A percentile compares a stretch with the other conserved stretches of the same genome.
Conservation (phyloP, 1,139 yeast genomes). For the Fermentozyma sake region DNA sequence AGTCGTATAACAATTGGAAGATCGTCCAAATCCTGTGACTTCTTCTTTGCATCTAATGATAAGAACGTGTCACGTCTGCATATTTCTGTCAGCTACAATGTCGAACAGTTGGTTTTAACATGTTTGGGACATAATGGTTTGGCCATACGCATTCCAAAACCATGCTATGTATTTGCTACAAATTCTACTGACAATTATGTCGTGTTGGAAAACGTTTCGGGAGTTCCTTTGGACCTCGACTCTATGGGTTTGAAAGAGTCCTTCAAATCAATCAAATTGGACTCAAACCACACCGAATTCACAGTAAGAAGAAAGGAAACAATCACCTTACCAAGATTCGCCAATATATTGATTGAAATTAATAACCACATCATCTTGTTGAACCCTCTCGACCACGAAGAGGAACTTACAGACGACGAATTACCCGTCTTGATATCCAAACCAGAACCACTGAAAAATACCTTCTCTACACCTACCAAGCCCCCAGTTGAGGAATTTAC, state of each 20-base stretch:
- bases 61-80: slow-evolving; percentile 69
- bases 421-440: slow-evolving; percentile 18
- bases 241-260: slow-evolving; percentile 11
- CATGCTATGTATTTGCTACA: slow-evolving; percentile 32
- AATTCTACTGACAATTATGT: slow-evolving; percentile 25
- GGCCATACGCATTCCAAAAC: slow-evolving; percentile 54
- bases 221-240: slow-evolving; percentile 15
- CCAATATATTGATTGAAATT: slow-evolving; percentile 58
- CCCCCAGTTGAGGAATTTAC: slow-evolving; percentile 7
- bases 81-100: slow-evolving; percentile 30
- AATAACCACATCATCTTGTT: slow-evolving; percentile 56
- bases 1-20: slow-evolving; percentile 49
- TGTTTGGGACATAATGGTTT: slow-evolving; percentile 75
- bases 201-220: slow-evolving; percentile 26
- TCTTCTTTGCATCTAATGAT: slow-evolving; percentile 49
- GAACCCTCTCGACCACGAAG: slow-evolving; percentile 45
- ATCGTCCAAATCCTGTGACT: slow-evolving; percentile 59
- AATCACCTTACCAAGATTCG: slow-evolving; percentile 49
- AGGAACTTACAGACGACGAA: slow-evolving; percentile 42
- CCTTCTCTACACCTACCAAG: not conserved
- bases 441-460: not conserved
- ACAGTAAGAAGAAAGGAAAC: slow-evolving; percentile 51
- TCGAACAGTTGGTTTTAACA: slow-evolving; percentile 31
- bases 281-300: slow-evolving; percentile 51
- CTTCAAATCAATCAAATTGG: slow-evolving; percentile 38